Conservation (phyloP, 73 alveolate species). For the Paramecium caudatum region DNA sequence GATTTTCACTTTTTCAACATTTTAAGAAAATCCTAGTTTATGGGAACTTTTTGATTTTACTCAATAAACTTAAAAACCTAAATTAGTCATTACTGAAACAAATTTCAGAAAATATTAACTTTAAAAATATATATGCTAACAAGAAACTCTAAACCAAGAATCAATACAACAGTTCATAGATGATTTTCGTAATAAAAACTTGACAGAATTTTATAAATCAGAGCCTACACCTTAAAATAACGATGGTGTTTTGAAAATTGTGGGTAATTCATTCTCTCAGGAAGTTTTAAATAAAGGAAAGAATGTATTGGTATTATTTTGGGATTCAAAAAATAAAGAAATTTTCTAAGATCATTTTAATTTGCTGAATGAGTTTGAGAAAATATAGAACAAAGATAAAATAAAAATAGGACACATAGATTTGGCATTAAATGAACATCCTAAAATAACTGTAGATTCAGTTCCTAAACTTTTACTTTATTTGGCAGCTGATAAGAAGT, state of each 20-base stretch:
- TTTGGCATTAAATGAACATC: constrained; percentile 60
- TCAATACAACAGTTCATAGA: constrained; percentile 12
- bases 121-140: constrained; percentile 30
- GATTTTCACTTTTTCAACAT: constrained; percentile 30
- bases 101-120: constrained; percentile 64
- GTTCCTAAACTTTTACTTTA: constrained; percentile 44
- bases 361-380: constrained; percentile 9
- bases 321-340: constrained; percentile 59
- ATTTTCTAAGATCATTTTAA: neutral
- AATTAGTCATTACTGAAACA: constrained; percentile 57
- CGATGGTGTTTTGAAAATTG: constrained; percentile 16
- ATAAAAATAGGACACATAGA: constrained; percentile 28
- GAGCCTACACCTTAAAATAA: neutral
- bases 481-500: constrained; percentile 40
- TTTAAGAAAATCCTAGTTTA: constrained; percentile 6
- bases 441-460: constrained; percentile 30
- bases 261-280: constrained; percentile 28
- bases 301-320: constrained; percentile 20
- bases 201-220: neutral
- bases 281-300: neutral
- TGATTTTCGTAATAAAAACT: constrained; percentile 6
- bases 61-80: neutral
- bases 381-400: constrained; percentile 22
- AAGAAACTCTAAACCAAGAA: constrained; percentile 23
- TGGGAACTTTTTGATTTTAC: constrained; percentile 55